Conservation (phyloP, 225 moss, liverwort and hornwort species). For the Ulota crispa region DNA sequence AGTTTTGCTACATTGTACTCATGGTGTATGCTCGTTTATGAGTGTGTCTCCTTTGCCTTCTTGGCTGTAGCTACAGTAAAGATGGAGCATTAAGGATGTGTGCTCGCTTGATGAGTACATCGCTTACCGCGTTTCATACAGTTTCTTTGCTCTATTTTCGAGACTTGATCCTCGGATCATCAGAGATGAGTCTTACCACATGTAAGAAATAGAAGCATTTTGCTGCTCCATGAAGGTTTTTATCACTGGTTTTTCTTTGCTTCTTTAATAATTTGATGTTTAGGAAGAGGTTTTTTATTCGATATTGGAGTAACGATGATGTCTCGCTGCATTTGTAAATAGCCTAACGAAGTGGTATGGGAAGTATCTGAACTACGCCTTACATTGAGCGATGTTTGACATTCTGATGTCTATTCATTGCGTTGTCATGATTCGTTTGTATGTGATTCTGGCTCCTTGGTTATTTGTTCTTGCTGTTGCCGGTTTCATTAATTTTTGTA, state of each 20-base stretch:
- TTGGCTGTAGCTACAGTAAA: not conserved
- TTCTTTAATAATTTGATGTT: not conserved
- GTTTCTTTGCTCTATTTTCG: too few relatives aligned
- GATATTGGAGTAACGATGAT: too few relatives aligned
- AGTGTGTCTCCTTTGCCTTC: not conserved
- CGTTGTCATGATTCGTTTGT: too few relatives aligned
- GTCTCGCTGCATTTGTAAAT: not conserved
- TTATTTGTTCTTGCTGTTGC: too few relatives aligned
- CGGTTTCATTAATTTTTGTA: not conserved
- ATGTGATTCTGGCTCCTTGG: too few relatives aligned
- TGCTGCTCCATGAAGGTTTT: not conserved
- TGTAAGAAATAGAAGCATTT: too few relatives aligned
- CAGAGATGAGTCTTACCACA: too few relatives aligned
- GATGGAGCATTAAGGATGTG: not conserved
- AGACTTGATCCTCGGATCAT: too few relatives aligned
- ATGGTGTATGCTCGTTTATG: not conserved
- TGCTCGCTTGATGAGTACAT: not conserved
- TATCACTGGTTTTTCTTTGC: too few relatives aligned
- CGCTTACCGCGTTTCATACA: not conserved
- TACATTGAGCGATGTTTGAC: not conserved
- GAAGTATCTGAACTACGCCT: not conserved
- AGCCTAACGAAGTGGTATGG: fast-evolving
- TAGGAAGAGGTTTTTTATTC: not conserved
- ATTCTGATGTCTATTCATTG: too few relatives aligned
- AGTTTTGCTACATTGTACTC: not conserved